phyloP scores from a whole-genome alignment of 2,329 filamentous ascomycete species.

The Cadophora sp. region DNA sequence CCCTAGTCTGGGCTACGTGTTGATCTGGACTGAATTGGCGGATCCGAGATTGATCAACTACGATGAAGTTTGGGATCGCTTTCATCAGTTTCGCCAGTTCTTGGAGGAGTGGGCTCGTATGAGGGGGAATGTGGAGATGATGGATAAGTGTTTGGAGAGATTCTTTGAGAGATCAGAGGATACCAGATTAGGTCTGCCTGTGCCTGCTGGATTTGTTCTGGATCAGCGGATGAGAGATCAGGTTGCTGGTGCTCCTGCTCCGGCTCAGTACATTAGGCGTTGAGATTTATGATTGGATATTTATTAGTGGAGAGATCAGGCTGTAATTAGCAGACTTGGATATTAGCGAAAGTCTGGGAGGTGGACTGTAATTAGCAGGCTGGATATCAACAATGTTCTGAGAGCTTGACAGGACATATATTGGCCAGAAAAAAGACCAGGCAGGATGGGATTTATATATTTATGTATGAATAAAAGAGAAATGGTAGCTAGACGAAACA shows the following conservation, averaged over 20 bases:
- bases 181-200: background rate
- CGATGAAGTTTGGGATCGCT: background rate
- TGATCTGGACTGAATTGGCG: conserved; percentile 8
- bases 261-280: background rate
- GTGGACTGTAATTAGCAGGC: no score
- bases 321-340: no score
- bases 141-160: background rate
- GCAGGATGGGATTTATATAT: no score
- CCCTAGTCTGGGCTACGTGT: background rate
- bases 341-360: no score
- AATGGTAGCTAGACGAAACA: no score
- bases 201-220: conserved; percentile 4
- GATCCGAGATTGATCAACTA: background rate
- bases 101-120: background rate
- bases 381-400: no score
- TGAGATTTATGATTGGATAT: no score
- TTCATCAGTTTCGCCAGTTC: background rate
- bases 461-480: background rate
- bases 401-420: no score
- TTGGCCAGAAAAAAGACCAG: no score
- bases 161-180: background rate
- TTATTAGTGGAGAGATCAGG: no score
- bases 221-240: background rate
- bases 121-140: background rate
- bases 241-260: background rate